A percentile compares a stretch with the other conserved stretches of the same genome.
Evolutionary conservation across 75 land plant genomes (phyloP).

Genomic region (Sequoia sempervirens): DNA sequence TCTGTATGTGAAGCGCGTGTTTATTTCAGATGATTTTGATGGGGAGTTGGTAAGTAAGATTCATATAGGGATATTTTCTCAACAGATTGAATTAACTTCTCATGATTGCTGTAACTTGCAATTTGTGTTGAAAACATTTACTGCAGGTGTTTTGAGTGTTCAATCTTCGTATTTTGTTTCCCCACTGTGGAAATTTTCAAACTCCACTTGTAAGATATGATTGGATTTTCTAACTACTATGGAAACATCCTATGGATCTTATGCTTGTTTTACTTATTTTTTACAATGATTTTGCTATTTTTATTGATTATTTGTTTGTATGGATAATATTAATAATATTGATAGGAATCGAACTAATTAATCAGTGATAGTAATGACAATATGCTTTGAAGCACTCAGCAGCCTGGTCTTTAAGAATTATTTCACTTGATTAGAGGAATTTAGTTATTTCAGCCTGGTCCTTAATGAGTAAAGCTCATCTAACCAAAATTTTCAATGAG

Average conservation of each 20-base stretch:
- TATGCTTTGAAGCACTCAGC: background rate
- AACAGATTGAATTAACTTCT: background rate
- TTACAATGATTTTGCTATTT: too few species aligned
- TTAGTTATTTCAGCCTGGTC: too few species aligned
- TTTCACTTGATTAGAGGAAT: background rate
- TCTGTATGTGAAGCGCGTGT: slow-evolving; percentile 91
- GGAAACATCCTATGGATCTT: background rate
- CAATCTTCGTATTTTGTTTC: background rate
- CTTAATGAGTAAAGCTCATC: too few species aligned
- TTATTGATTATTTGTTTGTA: background rate
- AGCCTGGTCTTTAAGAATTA: background rate
- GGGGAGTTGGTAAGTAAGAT: slow-evolving; percentile 79
- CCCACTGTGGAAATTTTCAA: background rate
- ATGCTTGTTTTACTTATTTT: background rate
- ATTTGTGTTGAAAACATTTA: background rate
- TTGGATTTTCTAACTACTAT: background rate
- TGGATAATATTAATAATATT: too few species aligned
- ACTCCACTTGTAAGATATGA: background rate
- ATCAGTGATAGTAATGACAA: background rate
- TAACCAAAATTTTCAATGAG: background rate
- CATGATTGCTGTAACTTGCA: background rate
- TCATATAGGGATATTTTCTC: background rate
- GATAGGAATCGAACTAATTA: background rate
- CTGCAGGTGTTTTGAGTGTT: background rate
- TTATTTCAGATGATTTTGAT: slow-evolving; percentile 98